Evolutionary conservation across 306 rosid species (phyloP), one percentile per base, ranked within the genome.

Genomic region (Trifolium fragiferum): DNA sequence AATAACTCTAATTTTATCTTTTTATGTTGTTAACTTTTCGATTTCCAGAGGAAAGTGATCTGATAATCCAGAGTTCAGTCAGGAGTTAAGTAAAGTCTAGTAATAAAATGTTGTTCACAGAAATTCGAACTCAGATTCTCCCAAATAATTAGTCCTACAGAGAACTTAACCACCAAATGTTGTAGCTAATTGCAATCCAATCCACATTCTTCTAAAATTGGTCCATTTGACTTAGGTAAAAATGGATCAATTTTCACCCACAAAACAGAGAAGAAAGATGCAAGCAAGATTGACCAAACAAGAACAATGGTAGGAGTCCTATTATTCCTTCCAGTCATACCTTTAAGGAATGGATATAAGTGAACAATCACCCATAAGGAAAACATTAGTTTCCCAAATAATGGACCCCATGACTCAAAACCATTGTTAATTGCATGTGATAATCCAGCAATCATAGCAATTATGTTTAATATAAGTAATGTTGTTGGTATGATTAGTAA

Each of bases 301-400:
- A 91, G 67, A 30, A 89, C 80, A 70, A 91, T 87, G n/a, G 97
- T 87, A 41, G 97, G 94, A 63, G 90, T 91, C 70, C 89, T 89
- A 27, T 89, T 86, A 37, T 85, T 78, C 76, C 88, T 84, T 23
- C 85, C 88, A 35, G 83, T 18, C 77, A 89, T 76, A 25, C 89
- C 96, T 74, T 86, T 88, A 14, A 90, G 77, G 76, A 90, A 83
- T 61, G 97, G 97, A 75, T 85, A 89, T 49, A 91, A 84, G 46
- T 89, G 97, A 80, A 78, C 76, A 67, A 91, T 84, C 3, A 91
- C 97, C 90, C 90, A 91, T 6, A 81, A 77, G 10, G 94, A 84
- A 68, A 89, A 89, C 47, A 89, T 55, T 33, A 91, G 80, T 80
- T 87, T 91, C 3, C 97, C 93, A 27, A 90, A 18, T 30, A 88